Evolutionary conservation across 1,139 yeast species (phyloP).

Genomic region (Zygosaccharomyces pseudobailii): DNA sequence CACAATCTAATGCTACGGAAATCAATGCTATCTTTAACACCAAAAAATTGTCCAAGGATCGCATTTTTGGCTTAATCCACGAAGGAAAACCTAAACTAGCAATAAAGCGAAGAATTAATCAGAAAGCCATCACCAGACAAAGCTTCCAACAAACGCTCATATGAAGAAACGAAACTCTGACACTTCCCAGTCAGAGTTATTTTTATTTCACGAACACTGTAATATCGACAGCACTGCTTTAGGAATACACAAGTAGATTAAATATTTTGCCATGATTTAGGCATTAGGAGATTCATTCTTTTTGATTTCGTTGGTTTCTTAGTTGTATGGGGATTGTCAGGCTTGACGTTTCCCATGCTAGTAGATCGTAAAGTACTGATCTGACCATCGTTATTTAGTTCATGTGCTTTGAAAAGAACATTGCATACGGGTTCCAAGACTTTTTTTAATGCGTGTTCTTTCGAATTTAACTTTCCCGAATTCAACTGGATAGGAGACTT

Average conservation of each 20-base stretch:
- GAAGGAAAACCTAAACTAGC: conserved; percentile 35
- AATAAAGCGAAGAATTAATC: conserved; percentile 48
- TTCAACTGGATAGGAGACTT: conserved; percentile 35
- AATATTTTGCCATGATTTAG: conserved; percentile 42
- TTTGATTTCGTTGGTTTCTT: conserved; percentile 52
- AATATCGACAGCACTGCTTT: conserved; percentile 53
- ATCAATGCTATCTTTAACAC: conserved; percentile 49
- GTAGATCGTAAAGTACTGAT: conserved; percentile 60
- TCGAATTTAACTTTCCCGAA: conserved; percentile 59
- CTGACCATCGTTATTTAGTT: conserved; percentile 63
- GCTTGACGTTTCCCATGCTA: conserved; percentile 50
- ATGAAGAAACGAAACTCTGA: conserved; percentile 43
- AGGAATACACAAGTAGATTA: conserved; percentile 47
- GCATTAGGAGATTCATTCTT: conserved; percentile 49
- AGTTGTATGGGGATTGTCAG: conserved; percentile 62
- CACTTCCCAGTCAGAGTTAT: conserved; percentile 34
- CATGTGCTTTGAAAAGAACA: conserved; percentile 41
- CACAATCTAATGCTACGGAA: conserved; percentile 53
- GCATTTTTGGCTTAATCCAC: conserved; percentile 33
- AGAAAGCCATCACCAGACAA: conserved; percentile 52
- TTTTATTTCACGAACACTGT: conserved; percentile 36
- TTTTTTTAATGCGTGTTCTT: conserved; percentile 56
- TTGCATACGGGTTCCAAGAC: conserved; percentile 45
- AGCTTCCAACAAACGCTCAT: conserved; percentile 37
- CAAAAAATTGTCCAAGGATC: conserved; percentile 36